phyloP scores from a whole-genome alignment of 257 asterid species.

The Rhazya stricta region DNA sequence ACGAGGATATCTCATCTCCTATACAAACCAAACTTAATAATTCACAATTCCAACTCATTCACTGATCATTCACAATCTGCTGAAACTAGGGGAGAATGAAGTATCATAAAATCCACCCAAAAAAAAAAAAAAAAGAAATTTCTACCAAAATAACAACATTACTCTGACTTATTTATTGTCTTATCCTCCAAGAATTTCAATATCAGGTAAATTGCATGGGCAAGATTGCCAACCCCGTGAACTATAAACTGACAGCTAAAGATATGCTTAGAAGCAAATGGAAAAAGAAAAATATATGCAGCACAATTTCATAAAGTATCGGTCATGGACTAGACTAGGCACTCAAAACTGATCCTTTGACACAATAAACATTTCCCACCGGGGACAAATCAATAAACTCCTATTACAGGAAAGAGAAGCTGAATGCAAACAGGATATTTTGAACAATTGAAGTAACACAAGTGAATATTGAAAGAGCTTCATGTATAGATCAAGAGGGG shows the following conservation, averaged over 20 bases:
- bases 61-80: background rate
- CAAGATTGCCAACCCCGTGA: background rate
- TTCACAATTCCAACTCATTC: background rate
- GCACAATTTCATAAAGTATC: background rate
- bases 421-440: background rate
- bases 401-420: background rate
- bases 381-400: background rate
- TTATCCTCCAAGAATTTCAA: background rate
- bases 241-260: background rate
- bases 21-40: background rate
- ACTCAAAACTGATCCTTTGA: background rate
- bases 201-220: background rate
- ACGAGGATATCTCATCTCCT: background rate
- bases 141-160: background rate
- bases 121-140: background rate
- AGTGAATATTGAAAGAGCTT: background rate
- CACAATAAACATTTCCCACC: background rate
- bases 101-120: background rate
- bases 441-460: background rate
- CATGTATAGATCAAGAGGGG: no score
- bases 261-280: no score
- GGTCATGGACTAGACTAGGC: background rate
- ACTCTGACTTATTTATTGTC: background rate
- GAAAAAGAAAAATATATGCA: no score
- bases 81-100: background rate